Base-by-base conservation (phyloP, 192 early-diverging fungal genomes). In the Rhizoclosmatium globosum region DNA sequence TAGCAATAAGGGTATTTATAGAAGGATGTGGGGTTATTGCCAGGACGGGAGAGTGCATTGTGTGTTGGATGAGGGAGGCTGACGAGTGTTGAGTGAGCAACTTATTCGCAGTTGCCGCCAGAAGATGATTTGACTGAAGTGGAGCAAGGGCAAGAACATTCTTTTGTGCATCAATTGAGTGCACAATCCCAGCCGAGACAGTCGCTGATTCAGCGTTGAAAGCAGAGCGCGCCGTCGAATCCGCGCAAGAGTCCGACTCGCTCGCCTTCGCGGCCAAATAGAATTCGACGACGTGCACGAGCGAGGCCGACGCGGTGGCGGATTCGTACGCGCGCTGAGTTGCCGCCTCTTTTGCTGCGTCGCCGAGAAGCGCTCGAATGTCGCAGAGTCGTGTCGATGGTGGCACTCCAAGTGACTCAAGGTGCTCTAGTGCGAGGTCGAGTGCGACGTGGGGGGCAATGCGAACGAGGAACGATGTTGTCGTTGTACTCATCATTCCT, bases 1-100 rank as follows among this genome's bases (percentile, higher is more conserved):
- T 4, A n/a, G n/a, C 91, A n/a, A n/a, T n/a, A n/a, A n/a, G n/a
- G n/a, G n/a, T n/a, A n/a, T n/a, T n/a, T n/a, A n/a, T n/a, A n/a
- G n/a, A n/a, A n/a, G n/a, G 93, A 79, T 93, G 91, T 60, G 91
- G 87, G 61, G 91, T 90, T 44, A 92, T 82, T 38, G 87, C 85
- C 19, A 95, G 85, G 9, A 89, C 84, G 21, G 90, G 88, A 3
- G 89, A 91, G 21, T 87, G 81, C 0, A 79, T 82, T n/a, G 68
- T n/a, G n/a, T n/a, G n/a, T n/a, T n/a, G n/a, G n/a, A n/a, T n/a
- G n/a, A n/a, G 86, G 17, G 84, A 84, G 4, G 91, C 89, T 6
- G 85, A 78, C 38, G 92, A 42, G 17, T 84, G 79, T 1, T 76
- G 77, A 0, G 87, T 81, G 0, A n/a, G 84, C 66, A 53, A 74